Base-by-base conservation (phyloP, 2,329 filamentous ascomycete species). In the Neodidymelliopsis sp. region DNA sequence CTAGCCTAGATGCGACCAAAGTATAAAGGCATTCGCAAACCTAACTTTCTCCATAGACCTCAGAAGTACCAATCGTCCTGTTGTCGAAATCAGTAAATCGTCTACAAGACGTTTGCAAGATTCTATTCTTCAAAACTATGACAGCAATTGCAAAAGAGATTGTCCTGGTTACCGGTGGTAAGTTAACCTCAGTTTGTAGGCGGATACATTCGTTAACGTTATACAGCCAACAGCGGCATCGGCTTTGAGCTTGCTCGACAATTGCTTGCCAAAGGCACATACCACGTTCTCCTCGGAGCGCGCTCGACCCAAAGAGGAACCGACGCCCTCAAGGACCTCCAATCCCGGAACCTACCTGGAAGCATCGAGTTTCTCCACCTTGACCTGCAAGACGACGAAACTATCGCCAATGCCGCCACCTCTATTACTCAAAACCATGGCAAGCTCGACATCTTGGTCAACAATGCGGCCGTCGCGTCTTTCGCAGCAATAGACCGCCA, bases 181-280 rank as follows among this genome's bases (percentile, higher is more conserved):
- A 24, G 29, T 29, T 9, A 8, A n/a, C 29, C 16, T 23, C 23
- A 57, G n/a, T n/a, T n/a, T n/a, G n/a, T n/a, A n/a, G n/a, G n/a
- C n/a, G n/a, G n/a, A n/a, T n/a, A n/a, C n/a, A n/a, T n/a, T n/a
- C n/a, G n/a, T n/a, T n/a, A n/a, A n/a, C n/a, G n/a, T n/a, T n/a
- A n/a, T n/a, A n/a, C n/a, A 43, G 76, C 72, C 16, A 81, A 77
- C 56, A 73, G 71, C 36, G 79, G 79, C 40, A 79, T 82, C 24
- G 79, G 79, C 22, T 75, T 74, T 49, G 78, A 78, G 49, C 70
- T 76, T 10, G 74, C 72, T 12, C 66, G 70, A 44, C 63, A 71
- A 24, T 67, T 74, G 2, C 70, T 75, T 9, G 59, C 70, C 5
- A 57, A 67, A 24, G 63, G 62, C 23, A 60, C 56, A n/a, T 74